Evolutionary conservation across 2,329 filamentous ascomycete species (phyloP), one percentile per base, ranked within the genome.

Genomic region (Fusarium oligoseptatum): DNA sequence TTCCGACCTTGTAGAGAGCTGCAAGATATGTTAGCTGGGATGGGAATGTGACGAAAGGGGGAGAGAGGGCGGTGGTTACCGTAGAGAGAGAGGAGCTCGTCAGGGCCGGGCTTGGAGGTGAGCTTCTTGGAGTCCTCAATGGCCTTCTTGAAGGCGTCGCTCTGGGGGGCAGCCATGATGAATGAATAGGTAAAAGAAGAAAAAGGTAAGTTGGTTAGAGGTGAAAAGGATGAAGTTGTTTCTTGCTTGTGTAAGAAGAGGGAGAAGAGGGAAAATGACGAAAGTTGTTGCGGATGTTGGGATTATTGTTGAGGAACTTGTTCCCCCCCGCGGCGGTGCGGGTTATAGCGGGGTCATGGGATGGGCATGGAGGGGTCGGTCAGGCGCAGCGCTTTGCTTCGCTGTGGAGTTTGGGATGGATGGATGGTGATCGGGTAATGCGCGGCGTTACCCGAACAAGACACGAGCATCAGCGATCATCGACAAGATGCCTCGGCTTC

Each of bases 101-200:
- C 87, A 84, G 90, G 89, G 80, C 76, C 81, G 63, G 92, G 92
- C 88, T 92, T 92, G 75, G 85, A 82, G 76, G 89, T 89, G 74
- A 94, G 87, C 88, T 93, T 92, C 84, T 90, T 90, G 84, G 89
- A 91, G 84, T 93, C 91, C 75, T 80, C 81, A 78, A 88, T 86
- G 72, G 91, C 91, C 82, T 84, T 86, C 75, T 89, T 78, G 85
- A 91, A 92, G 68, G 84, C 86, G 64, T 82, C 81, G 77, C 79
- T 84, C 77, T 83, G 83, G 63, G 81, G 66, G 75, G 80, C 68
- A 79, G 83, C 81, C 86, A 88, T 88, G 74, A 67, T 84, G 78
- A 68, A 52, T 34, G 34, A 29, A 34, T 69, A 22, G 27, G 27
- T 29, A 29, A 29, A 55, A 68, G 60, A 63, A 66, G 36, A 70